Evolutionary conservation across 306 rosid genomes (phyloP), one percentile per base, ranked within the genome.

Genomic region (Clitoria ternatea): DNA sequence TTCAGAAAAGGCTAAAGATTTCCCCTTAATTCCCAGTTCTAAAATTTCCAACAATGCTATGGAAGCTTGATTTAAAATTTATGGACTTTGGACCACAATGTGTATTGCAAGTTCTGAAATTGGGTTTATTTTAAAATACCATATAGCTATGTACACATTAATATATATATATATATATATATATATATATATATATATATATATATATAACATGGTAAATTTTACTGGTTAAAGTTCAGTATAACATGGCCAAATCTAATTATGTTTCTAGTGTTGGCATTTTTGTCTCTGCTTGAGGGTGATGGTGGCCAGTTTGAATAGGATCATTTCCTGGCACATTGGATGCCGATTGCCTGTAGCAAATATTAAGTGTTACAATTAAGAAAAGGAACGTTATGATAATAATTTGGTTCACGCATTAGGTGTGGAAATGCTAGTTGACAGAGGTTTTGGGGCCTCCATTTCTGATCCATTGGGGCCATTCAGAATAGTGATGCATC

Each of bases 341-440:
- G 91, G 94, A 90, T 88, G 80, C 94, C 82, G 40, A 84, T 79
- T 74, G 77, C 66, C 65, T 45, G 76, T 32, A 40, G 68, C 68
- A 43, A 77, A 70, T 62, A 77, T 83, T 61, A 74, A 85, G 70
- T 61, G 80, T 62, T n/a, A 57, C 53, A 42, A 32, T 13, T 57
- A 37, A 32, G 8, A 14, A 43, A 53, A 5, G 59, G 53, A 66
- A 70, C 65, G 8, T 80, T 61, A 36, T 52, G 67, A 62, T 87
- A 83, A 79, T 88, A 81, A 91, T 83, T 79, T 65, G 72, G 66
- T 60, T 91, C 97, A 91, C 96, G 96, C 84, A 79, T 70, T 73
- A 78, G 96, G 77, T 84, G 85, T 85, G 97, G 87, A 72, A 79
- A 79, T 73, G 80, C 79, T 65, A 73, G 47, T 77, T 69, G 86